These are phyloP conservation scores for Pseudopediastrum boryanum DNA, from an alignment of 139 green algal species.

Conservation along the genomic window DNA sequence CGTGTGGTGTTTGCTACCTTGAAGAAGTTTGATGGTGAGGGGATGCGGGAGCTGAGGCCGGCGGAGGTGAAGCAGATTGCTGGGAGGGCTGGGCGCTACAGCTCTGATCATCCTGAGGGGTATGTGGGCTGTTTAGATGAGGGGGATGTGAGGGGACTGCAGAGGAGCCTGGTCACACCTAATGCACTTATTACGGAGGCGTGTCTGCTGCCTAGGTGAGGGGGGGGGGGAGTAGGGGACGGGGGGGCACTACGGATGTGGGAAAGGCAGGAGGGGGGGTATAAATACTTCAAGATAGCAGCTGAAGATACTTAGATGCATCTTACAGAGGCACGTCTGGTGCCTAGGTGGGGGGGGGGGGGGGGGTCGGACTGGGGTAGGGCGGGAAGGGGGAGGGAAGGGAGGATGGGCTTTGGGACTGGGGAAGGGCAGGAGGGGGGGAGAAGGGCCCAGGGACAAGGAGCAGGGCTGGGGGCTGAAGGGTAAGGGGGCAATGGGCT, in stretches of 20 bases:
- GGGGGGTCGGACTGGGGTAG: too few species aligned
- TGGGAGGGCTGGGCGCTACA: constrained; percentile 25
- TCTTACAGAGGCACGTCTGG: too few species aligned
- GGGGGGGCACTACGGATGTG: neutral
- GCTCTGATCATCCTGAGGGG: constrained; percentile 17
- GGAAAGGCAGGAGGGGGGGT: neutral
- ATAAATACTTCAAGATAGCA: too few species aligned
- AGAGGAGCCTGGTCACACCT: constrained; percentile 27
- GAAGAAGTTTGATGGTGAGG: constrained; percentile 29
- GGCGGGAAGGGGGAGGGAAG: too few species aligned
- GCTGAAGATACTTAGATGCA: too few species aligned
- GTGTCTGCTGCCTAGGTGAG: constrained; percentile 50
- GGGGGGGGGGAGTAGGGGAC: neutral
- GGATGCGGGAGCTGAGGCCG: constrained; percentile 8
- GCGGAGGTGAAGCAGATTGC: constrained; percentile 40
- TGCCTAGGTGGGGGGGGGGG: too few species aligned
- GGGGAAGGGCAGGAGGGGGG: too few species aligned
- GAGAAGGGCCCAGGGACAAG: too few species aligned
- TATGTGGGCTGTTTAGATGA: constrained; percentile 46
- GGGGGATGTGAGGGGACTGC: constrained; percentile 44
- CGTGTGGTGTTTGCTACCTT: constrained; percentile 33
- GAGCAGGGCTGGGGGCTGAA: too few species aligned
- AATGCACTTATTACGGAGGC: constrained; percentile 15
- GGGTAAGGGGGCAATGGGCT: too few species aligned
- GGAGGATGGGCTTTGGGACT: too few species aligned